Evolutionary conservation across 2,329 filamentous ascomycete genomes (phyloP).

Genomic region (Pseudogymnoascus pannorum): DNA sequence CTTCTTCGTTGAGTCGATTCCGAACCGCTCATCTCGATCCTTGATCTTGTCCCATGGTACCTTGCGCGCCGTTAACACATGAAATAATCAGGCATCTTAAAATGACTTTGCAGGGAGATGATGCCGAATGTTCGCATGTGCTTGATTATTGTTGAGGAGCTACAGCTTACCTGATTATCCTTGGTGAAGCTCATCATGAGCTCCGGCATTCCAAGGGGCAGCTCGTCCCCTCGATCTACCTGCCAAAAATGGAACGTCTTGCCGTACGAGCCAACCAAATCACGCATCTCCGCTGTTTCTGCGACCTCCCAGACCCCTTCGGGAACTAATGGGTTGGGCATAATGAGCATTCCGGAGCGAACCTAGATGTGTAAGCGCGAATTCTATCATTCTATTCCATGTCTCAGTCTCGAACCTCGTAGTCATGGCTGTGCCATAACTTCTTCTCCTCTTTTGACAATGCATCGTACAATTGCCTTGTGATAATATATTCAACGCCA

Average conservation of each 20-base stretch:
- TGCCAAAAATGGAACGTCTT: slow-evolving; percentile 87
- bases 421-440: slow-evolving; percentile 63
- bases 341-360: slow-evolving; percentile 72
- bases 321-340: slow-evolving; percentile 57
- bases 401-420: slow-evolving; percentile 39
- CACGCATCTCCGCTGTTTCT: slow-evolving; percentile 74
- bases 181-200: slow-evolving; percentile 57
- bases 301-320: slow-evolving; percentile 63
- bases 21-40: slow-evolving; percentile 47
- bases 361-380: slow-evolving; percentile 42
- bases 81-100: slow-evolving; percentile 17
- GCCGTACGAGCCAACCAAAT: slow-evolving; percentile 68
- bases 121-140: slow-evolving; percentile 27
- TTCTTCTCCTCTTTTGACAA: slow-evolving; percentile 61
- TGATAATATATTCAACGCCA: slow-evolving; percentile 71
- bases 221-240: slow-evolving; percentile 62
- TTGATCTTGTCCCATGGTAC: slow-evolving; percentile 31
- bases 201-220: slow-evolving; percentile 54
- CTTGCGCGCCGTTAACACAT: slow-evolving; percentile 25
- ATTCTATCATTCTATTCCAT: slow-evolving; percentile 14
- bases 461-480: slow-evolving; percentile 56
- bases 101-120: slow-evolving; percentile 19
- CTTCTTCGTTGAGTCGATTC: slow-evolving; percentile 44
- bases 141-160: neutral
- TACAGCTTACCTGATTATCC: slow-evolving; percentile 37